These are phyloP conservation scores for Microcyclosporella mali DNA, from an alignment of 2,329 filamentous ascomycete genomes.

Conservation along the genomic window DNA sequence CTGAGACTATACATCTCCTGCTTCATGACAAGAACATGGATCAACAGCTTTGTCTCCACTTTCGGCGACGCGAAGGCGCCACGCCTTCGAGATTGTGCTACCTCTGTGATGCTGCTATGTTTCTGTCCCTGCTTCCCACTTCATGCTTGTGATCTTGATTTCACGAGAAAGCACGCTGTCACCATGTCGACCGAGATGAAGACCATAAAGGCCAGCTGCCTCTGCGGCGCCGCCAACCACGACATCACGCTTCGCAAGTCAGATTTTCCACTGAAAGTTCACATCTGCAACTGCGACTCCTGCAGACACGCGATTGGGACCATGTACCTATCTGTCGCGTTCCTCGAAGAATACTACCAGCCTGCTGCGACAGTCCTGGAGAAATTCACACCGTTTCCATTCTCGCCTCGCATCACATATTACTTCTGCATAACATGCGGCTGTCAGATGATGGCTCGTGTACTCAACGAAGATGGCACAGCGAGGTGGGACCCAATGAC, in stretches of 20 bases:
- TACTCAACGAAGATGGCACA: conserved; percentile 15
- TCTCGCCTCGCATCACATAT: conserved; percentile 36
- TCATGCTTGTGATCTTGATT: too few relatives aligned
- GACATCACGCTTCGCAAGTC: conserved; percentile 31
- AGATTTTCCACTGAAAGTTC: conserved; percentile 33
- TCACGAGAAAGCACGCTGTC: too few relatives aligned
- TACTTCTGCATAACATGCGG: conserved; percentile 50
- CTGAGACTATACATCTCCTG: too few relatives aligned
- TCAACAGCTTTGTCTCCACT: too few relatives aligned
- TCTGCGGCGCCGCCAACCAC: conserved; percentile 33
- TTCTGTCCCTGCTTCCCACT: too few relatives aligned
- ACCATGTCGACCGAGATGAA: conserved; percentile 13
- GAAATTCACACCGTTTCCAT: conserved; percentile 39
- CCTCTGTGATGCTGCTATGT: too few relatives aligned
- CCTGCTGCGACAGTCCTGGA: conserved; percentile 25
- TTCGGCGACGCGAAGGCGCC: too few relatives aligned
- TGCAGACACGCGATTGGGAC: conserved; percentile 47
- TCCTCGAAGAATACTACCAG: conserved; percentile 33
- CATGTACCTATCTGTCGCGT: conserved; percentile 40
- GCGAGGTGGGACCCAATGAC: conserved; percentile 25
- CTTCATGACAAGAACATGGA: too few relatives aligned
- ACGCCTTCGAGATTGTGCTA: too few relatives aligned
- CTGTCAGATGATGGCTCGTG: conserved; percentile 32
- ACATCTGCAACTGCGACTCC: conserved; percentile 48
- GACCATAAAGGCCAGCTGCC: conserved; percentile 30